Base-by-base conservation (phyloP, 306 rosid genomes). In the Vicia sativa region DNA sequence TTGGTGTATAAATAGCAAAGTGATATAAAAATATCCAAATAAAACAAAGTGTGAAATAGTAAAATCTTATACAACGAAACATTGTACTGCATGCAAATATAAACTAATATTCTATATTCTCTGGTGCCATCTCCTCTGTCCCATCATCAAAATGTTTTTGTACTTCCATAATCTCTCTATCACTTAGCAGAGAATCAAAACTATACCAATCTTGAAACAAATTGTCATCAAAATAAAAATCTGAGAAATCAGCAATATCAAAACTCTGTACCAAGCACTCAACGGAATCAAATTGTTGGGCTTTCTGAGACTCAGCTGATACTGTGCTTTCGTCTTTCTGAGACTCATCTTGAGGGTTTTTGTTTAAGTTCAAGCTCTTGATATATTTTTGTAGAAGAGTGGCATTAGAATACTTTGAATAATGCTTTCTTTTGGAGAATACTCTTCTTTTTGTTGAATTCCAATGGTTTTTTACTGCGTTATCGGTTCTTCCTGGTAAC, bases 381-480 rank as follows among this genome's bases (percentile, higher is more conserved):
- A 45, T 45, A 45, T 45, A 45, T 6, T 45, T 21, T 45, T 45
- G 52, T n/a, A 45, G 52, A 45, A 45, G 52, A n/a, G 52, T 45
- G 9, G 19, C 10, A 5, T 9, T 14, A 45, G 52, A 8, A 8
- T 45, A 45, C 10, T 11, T 39, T 11, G 44, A 39, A 11, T 11
- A 11, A 9, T 11, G 9, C 13, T 45, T n/a, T n/a, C n/a, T n/a
- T 14, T 45, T 45, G 9, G 52, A 45, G 15, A 1, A 45, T 45
- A 6, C 9, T 14, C 52, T 45, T 45, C 52, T 45, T 16, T 45
- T 45, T 14, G n/a, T 45, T 45, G 52, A 7, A n/a, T 45, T n/a
- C 52, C 52, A 45, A 45, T 45, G 52, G 52, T 45, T 45, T 14
- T 45, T 45, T 5, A 45, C 14, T 14, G 52, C 14, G 9, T 45